Evolutionary conservation across 176 grass and related monocot genomes (phyloP), one percentile per base, ranked within the genome.

Genomic region (Secale cereale): DNA sequence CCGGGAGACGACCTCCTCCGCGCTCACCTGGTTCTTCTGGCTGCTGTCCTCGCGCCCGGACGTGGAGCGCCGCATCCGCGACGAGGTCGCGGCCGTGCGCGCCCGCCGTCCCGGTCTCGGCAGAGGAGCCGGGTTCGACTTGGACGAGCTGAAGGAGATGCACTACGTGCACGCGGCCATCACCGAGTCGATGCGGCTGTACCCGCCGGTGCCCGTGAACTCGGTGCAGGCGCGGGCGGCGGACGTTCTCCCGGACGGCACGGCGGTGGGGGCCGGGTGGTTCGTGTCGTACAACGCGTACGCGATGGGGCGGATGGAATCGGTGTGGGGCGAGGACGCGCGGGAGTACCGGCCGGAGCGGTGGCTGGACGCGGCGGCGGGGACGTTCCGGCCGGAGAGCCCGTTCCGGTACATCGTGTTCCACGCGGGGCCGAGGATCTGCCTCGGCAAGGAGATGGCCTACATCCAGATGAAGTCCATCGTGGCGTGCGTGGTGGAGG

Each of bases 381-480:
- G 72, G 35, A 23, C 30, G 80, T 91, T 97, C 80, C 86, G 45
- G 41, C 89, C 87, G 57, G 91, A 88, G 28, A 93, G 82, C 74
- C 89, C 89, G 5, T 97, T 78, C 79, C 69, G 79, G 39, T 97
- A 78, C 70, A 80, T 82, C 29, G 82, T 57, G 10, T 92, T 97
- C 78, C 90, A 97, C 69, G 91, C 82, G 4, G 91, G 94, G 59
- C 89, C 91, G 16, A 90, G 91, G 85, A 27, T 90, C 60, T 97
- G 91, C n/a, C 59, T 94, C 8, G 94, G 91, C 19, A 97, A 94
- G 83, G 94, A 97, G 65, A 97, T 92, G 89, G 87, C 94, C 0
- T 94, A 94, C 83, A 87, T 92, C 12, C 89, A 97, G 82, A 94
- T 97, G 94, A 97, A 97, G 80, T 90, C 87, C 17, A 75, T 94